A percentile compares a stretch with the other conserved stretches of the same genome.
phyloP scores from a whole-genome alignment of 257 asterid genomes.

The Solanum etuberosum region DNA sequence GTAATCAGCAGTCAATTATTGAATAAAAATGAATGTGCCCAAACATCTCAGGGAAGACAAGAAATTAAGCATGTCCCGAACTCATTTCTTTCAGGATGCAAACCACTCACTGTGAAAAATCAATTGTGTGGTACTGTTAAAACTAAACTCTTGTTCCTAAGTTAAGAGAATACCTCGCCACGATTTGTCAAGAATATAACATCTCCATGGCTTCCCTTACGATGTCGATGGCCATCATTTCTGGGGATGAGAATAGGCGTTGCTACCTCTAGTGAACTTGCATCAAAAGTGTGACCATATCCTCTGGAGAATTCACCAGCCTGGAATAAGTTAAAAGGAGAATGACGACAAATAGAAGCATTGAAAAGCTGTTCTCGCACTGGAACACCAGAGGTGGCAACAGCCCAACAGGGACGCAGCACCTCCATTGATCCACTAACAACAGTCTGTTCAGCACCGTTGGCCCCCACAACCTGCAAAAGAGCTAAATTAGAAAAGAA shows the following conservation, averaged over 20 bases:
- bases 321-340: constrained; percentile 79
- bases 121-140: neutral
- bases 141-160: neutral
- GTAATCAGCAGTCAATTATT: neutral
- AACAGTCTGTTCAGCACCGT: constrained; percentile 92
- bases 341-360: constrained; percentile 90
- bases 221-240: constrained; percentile 82
- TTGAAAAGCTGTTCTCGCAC: constrained; percentile 91
- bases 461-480: constrained; percentile 80
- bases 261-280: constrained; percentile 77
- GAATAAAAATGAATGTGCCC: neutral
- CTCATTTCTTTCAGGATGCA: neutral
- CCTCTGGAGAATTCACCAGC: constrained; percentile 75
- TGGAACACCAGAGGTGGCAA: constrained; percentile 97
- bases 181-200: constrained; percentile 85
- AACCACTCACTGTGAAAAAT: neutral
- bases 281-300: constrained; percentile 47
- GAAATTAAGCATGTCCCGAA: neutral
- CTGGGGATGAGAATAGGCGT: constrained; percentile 81
- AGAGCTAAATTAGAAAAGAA: neutral
- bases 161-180: constrained; percentile 67
- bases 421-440: constrained; percentile 96
- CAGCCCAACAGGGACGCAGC: constrained; percentile 95
- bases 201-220: constrained; percentile 89
- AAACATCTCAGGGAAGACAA: neutral